Evolutionary conservation across 176 grass and related monocot species (phyloP).

Genomic region (Oryza australiensis): DNA sequence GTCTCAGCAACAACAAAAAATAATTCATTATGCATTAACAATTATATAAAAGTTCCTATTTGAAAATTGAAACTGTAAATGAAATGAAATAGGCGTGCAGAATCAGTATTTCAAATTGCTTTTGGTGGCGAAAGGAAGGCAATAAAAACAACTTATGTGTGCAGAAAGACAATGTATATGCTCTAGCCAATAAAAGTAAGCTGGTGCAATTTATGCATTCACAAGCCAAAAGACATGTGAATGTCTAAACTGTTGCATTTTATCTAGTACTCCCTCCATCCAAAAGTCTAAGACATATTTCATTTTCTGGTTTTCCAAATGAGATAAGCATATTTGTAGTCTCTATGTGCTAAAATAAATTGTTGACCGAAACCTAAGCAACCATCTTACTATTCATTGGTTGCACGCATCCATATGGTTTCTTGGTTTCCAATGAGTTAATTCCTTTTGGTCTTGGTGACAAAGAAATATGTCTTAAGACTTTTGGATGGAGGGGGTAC

Average conservation of each 20-base stretch:
- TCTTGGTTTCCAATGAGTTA: no score
- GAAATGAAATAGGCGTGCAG: conserved; percentile 17
- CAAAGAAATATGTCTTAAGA: no score
- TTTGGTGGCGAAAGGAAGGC: background rate
- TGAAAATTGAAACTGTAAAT: conserved; percentile 1
- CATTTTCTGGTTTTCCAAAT: no score
- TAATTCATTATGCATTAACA: background rate
- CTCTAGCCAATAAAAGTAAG: conserved; percentile 11
- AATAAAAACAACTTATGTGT: background rate
- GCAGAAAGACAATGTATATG: conserved; percentile 1
- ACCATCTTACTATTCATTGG: no score
- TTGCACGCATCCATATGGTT: no score
- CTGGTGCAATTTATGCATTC: background rate
- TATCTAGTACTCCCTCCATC: background rate
- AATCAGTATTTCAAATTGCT: conserved; percentile 19
- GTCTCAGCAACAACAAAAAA: conserved; percentile 13
- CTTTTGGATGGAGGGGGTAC: background rate
- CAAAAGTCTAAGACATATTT: no score
- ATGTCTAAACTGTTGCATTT: background rate
- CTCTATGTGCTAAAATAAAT: no score
- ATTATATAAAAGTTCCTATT: background rate
- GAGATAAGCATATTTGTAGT: no score
- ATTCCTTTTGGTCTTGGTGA: no score
- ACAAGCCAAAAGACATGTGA: background rate
- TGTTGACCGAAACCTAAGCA: no score